Evolutionary conservation across 768 basidiomycete genomes (phyloP).

Genomic region (Lentinula sp.): DNA sequence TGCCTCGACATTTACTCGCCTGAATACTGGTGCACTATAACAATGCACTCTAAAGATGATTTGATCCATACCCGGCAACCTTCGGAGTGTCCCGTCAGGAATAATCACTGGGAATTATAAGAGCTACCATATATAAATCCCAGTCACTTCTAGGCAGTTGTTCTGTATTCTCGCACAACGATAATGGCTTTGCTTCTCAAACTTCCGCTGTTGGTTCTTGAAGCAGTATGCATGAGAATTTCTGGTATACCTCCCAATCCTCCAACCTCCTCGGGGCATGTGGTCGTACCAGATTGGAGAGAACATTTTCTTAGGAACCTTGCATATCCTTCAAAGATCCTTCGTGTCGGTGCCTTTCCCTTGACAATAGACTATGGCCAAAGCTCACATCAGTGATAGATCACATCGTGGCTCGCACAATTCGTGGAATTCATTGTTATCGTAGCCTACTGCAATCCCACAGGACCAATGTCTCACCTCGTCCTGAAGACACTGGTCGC

Average conservation of each 20-base stretch:
- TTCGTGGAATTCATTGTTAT: conserved; percentile 24
- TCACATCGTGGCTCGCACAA: conserved; percentile 22
- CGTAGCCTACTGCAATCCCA: conserved; percentile 14
- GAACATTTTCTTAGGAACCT: conserved; percentile 23
- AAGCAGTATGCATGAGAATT: conserved; percentile 29
- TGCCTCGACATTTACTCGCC: background rate
- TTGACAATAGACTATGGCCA: background rate
- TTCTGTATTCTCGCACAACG: background rate
- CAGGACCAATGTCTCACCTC: conserved; percentile 11
- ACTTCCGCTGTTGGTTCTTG: conserved; percentile 26
- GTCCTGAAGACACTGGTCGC: conserved; percentile 13
- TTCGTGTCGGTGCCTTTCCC: conserved; percentile 18
- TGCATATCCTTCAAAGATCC: conserved; percentile 17
- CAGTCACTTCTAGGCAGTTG: background rate
- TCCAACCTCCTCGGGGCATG: conserved; percentile 13
- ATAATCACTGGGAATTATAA: background rate
- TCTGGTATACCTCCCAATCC: conserved; percentile 30
- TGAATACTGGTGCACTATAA: background rate
- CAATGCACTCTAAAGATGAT: background rate
- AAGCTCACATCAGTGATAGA: background rate
- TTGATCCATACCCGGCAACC: background rate
- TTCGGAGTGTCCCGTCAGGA: background rate
- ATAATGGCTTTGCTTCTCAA: conserved; percentile 17
- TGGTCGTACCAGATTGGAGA: conserved; percentile 25
- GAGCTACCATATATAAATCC: background rate